phyloP scores from a whole-genome alignment of 495 filamentous ascomycete species.

The Filosporella fistucella region DNA sequence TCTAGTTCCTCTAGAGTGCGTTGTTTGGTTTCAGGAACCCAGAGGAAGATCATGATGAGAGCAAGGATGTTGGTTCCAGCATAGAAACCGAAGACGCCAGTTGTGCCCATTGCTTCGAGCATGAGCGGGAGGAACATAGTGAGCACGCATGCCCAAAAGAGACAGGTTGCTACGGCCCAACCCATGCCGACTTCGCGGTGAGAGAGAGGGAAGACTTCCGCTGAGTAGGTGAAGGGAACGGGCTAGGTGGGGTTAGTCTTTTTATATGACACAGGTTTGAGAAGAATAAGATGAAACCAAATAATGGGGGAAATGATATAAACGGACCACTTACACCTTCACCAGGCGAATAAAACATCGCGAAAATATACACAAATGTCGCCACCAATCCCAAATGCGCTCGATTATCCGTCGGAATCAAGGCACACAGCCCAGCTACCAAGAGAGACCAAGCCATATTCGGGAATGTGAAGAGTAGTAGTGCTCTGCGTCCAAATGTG shows the following conservation, averaged over 20 bases:
- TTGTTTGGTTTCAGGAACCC: conserved; percentile 34
- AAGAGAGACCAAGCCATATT: conserved; percentile 79
- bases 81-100: conserved; percentile 66
- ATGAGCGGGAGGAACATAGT: conserved; percentile 63
- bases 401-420: conserved; percentile 47
- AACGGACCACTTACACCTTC: no score
- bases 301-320: no score
- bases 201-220: conserved; percentile 73
- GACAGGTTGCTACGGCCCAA: conserved; percentile 64
- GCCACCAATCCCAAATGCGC: conserved; percentile 58
- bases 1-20: conserved; percentile 37
- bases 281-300: no score
- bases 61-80: conserved; percentile 55
- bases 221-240: conserved; percentile 76
- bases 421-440: conserved; percentile 66
- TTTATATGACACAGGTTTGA: no score
- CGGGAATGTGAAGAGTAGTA: conserved; percentile 82
- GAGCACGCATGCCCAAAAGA: conserved; percentile 63
- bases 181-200: conserved; percentile 75
- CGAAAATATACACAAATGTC: conserved; percentile 69
- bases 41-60: conserved; percentile 49
- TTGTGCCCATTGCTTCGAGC: conserved; percentile 37
- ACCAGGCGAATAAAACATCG: conserved; percentile 69
- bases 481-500: conserved; percentile 70
- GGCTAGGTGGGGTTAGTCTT: no score